A percentile compares a stretch with the other conserved stretches of the same genome.
These are phyloP conservation scores for Picea sitchensis DNA, from an alignment of 75 land plant species.

Conservation along the genomic window DNA sequence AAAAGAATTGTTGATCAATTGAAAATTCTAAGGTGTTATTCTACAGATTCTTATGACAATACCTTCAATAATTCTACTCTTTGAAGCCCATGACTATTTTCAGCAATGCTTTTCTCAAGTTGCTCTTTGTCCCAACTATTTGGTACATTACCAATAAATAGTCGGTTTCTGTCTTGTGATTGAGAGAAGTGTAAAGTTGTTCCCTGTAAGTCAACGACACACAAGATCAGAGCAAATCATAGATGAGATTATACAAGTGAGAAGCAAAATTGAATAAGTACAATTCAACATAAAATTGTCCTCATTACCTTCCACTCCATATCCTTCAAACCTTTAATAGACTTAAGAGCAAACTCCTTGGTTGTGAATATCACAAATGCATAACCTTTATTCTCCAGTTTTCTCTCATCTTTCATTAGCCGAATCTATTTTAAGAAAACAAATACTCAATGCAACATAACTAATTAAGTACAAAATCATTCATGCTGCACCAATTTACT, in stretches of 20 bases:
- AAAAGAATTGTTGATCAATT: neutral
- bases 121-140: slow-evolving; percentile 72
- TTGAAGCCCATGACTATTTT: slow-evolving; percentile 73
- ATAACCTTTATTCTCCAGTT: slow-evolving; percentile 76
- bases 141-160: slow-evolving; percentile 91
- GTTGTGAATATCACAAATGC: slow-evolving; percentile 86
- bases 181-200: slow-evolving; percentile 65
- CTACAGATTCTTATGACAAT: neutral
- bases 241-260: neutral
- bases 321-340: slow-evolving; percentile 69
- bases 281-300: neutral
- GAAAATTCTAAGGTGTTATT: neutral
- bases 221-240: neutral
- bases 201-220: slow-evolving; percentile 45
- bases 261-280: neutral
- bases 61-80: slow-evolving; percentile 79
- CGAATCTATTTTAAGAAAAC: slow-evolving; percentile 51
- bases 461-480: no score
- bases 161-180: slow-evolving; percentile 78
- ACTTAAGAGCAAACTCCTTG: slow-evolving; percentile 73
- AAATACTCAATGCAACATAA: no score
- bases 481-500: neutral
- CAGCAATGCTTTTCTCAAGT: slow-evolving; percentile 53
- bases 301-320: slow-evolving; percentile 64
- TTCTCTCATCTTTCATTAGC: slow-evolving; percentile 80